Evolutionary conservation across 352 stramenopile species (phyloP), one percentile per base, ranked within the genome.

Genomic region (Globisporangium spinosum): DNA sequence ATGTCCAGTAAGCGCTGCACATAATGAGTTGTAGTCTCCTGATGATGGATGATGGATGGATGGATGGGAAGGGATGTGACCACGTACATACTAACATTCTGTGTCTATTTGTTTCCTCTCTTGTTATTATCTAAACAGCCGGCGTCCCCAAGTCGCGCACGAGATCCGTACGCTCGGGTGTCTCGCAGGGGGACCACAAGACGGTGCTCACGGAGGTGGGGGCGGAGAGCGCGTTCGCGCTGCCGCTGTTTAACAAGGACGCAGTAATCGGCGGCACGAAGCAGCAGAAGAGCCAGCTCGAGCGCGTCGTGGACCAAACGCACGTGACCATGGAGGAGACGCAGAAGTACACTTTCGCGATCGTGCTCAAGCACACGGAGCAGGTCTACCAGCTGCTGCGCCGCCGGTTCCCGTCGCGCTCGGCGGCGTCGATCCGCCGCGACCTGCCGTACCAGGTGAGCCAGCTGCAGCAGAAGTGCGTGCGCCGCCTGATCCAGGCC

Each of bases 331-430:
- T 96, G 45, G 82, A 96, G 38, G 88, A 96, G 71, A 79, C 85
- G 58, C 88, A 96, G 60, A 94, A 94, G 74, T 96, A 96, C 70
- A 96, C 88, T 34, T 96, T 96, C 68, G 86, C 88, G 2, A 82
- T 96, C 53, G 79, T 96, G n/a, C 70, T 96, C 1, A 85, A 89
- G 63, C 85, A 94, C 72, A 93, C 86, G 38, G 73, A 90, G 43
- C 86, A 96, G 72, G 79, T 96, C 27, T 88, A 87, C 49, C 68
- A 80, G 7, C 69, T 94, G 2, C 55, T 96, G 53, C 78, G 80
- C 13, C 70, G 75, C 8, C 77, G 86, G 55, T 94, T 94, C 67
- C 85, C 84, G 55, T 90, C 85, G 20, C 87, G 88, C 25, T 89
- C 81, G 17, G 68, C 82, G 8, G 71, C 80, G 10, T 92, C 83